A percentile compares a stretch with the other conserved stretches of the same genome.
Conservation (phyloP, 345 rosid species). For the Eucalyptus rudis region DNA sequence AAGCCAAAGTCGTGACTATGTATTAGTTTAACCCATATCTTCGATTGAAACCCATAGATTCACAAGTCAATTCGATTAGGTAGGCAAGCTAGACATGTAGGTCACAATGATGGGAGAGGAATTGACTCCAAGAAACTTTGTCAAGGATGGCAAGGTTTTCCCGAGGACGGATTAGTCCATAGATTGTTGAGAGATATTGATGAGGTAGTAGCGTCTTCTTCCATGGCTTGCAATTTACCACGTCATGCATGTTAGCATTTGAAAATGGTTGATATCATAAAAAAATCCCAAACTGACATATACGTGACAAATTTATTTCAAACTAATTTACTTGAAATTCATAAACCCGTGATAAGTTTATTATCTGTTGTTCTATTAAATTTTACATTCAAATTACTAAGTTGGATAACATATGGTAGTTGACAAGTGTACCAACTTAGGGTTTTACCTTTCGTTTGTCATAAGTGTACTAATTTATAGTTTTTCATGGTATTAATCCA, state of each 20-base stretch:
- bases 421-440: rapidly evolving
- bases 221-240: not conserved
- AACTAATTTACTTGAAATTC: no score
- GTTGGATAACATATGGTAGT: rapidly evolving
- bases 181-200: not conserved
- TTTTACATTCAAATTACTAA: no score
- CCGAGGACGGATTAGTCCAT: not conserved
- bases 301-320: no score
- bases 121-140: not conserved
- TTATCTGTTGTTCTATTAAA: rapidly evolving
- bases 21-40: no score
- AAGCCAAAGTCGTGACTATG: not conserved
- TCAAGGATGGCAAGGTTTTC: not conserved
- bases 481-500: no score
- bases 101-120: not conserved
- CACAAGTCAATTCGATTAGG: not conserved
- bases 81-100: not conserved
- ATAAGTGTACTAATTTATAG: no score
- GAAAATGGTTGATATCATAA: no score
- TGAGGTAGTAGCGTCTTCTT: not conserved
- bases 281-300: no score
- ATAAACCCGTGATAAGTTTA: no score
- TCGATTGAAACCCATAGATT: not conserved
- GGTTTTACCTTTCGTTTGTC: no score
- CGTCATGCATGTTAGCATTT: not conserved